Evolutionary conservation across 2,329 filamentous ascomycete species (phyloP).

Genomic region (Fusarium pseudonygamai): DNA sequence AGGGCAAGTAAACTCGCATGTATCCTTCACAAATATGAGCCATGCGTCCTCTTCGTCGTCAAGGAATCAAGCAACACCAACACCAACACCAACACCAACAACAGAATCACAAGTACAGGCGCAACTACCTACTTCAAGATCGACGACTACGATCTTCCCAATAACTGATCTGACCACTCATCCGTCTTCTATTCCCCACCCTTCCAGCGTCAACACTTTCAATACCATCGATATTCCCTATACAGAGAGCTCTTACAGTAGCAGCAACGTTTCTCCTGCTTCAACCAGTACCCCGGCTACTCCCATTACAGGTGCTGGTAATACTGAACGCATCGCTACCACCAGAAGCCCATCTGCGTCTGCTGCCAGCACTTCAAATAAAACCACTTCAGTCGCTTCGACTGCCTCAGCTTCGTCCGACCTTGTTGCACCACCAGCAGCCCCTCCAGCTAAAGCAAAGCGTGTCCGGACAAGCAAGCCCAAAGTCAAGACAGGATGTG

Average conservation of each 20-base stretch:
- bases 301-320: conserved; percentile 8
- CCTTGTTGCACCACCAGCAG: conserved; percentile 1
- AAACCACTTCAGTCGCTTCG: background rate
- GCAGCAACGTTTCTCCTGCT: conserved; percentile 30
- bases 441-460: conserved; percentile 44
- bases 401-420: conserved; percentile 7
- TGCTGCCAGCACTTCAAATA: conserved; percentile 1
- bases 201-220: conserved; percentile 1
- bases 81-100: conserved; percentile 5
- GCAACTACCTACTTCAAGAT: background rate
- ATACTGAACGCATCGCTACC: background rate
- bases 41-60: conserved; percentile 16
- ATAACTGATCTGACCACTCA: conserved; percentile 7
- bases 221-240: conserved; percentile 20
- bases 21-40: conserved; percentile 14
- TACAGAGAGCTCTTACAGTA: conserved; percentile 28
- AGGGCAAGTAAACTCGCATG: conserved; percentile 1
- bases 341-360: conserved; percentile 11
- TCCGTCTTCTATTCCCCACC: conserved; percentile 10
- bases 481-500: conserved; percentile 74
- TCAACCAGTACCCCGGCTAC: conserved; percentile 31
- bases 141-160: conserved; percentile 9
- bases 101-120: background rate
- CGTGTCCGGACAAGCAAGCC: conserved; percentile 63
- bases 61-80: conserved; percentile 10